Evolutionary conservation across 1,284 basidiomycete genomes (phyloP).

Genomic region (Papiliotrema terrestris): DNA sequence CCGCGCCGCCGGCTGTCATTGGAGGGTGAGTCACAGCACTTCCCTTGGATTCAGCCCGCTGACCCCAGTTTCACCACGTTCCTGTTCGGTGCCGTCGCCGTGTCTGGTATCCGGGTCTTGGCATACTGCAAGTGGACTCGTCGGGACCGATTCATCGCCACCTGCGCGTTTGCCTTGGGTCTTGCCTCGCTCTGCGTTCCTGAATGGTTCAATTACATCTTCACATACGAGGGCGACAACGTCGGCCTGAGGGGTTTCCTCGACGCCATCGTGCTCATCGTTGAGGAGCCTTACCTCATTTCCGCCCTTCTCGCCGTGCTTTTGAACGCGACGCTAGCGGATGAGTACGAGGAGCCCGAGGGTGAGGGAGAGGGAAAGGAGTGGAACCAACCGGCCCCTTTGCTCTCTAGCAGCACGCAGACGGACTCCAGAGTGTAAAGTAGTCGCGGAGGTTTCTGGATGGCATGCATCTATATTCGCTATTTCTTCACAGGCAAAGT

Average conservation of each 20-base stretch:
- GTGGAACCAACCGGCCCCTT: too few relatives aligned
- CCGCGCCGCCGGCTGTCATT: constrained; percentile 22
- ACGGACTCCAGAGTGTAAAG: too few relatives aligned
- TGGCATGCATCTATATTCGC: too few relatives aligned
- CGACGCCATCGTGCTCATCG: constrained; percentile 72
- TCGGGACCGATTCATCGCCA: constrained; percentile 70
- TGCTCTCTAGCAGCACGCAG: too few relatives aligned
- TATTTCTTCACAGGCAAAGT: too few relatives aligned
- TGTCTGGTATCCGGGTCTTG: constrained; percentile 69
- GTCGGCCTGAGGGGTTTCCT: constrained; percentile 69
- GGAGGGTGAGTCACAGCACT: constrained; percentile 6
- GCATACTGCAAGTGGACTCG: constrained; percentile 64
- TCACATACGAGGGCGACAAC: constrained; percentile 52
- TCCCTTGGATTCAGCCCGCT: background rate
- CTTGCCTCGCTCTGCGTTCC: constrained; percentile 58
- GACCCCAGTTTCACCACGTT: constrained; percentile 29
- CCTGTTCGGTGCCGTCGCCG: constrained; percentile 47
- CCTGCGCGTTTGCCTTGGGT: constrained; percentile 70
- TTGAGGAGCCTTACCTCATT: constrained; percentile 58
- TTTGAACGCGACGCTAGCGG: constrained; percentile 26
- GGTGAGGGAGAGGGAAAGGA: too few relatives aligned
- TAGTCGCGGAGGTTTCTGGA: too few relatives aligned
- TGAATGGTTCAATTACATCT: constrained; percentile 42
- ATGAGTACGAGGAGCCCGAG: constrained; percentile 12
- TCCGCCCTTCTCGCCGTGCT: constrained; percentile 28